phyloP scores from a whole-genome alignment of 2,329 filamentous ascomycete species.

The Beauveria varroae region DNA sequence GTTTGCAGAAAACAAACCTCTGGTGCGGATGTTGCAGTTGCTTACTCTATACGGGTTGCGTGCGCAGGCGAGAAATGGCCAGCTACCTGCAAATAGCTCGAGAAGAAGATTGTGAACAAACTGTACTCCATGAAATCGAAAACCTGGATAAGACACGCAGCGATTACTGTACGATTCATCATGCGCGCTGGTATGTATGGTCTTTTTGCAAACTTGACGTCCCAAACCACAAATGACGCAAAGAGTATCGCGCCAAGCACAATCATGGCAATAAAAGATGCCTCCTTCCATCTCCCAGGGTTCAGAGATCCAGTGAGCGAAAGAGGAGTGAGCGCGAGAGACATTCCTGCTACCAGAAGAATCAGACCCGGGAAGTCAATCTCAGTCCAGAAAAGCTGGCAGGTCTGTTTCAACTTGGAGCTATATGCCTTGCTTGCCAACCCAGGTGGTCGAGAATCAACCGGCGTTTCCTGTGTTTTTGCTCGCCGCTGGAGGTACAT shows the following conservation, averaged over 20 bases:
- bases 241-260: conserved; percentile 23
- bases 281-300: conserved; percentile 23
- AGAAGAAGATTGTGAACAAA: conserved; percentile 32
- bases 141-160: conserved; percentile 28
- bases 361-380: conserved; percentile 28
- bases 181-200: conserved; percentile 32
- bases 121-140: conserved; percentile 32
- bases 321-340: conserved; percentile 27
- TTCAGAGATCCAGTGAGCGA: conserved; percentile 30
- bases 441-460: neutral
- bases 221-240: conserved; percentile 26
- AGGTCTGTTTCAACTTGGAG: conserved; percentile 14
- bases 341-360: conserved; percentile 26
- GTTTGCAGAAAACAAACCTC: accelerated
- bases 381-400: conserved; percentile 21
- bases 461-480: neutral
- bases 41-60: conserved; percentile 30
- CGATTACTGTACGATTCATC: conserved; percentile 31
- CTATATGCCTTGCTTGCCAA: neutral
- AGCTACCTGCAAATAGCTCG: conserved; percentile 32
- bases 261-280: conserved; percentile 28
- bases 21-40: neutral
- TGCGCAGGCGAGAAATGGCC: conserved; percentile 29
- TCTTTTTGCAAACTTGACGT: conserved; percentile 27
- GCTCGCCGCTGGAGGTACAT: conserved; percentile 25